Evolutionary conservation across 2,329 filamentous ascomycete genomes (phyloP).

Genomic region (Fusarium caatingaense): DNA sequence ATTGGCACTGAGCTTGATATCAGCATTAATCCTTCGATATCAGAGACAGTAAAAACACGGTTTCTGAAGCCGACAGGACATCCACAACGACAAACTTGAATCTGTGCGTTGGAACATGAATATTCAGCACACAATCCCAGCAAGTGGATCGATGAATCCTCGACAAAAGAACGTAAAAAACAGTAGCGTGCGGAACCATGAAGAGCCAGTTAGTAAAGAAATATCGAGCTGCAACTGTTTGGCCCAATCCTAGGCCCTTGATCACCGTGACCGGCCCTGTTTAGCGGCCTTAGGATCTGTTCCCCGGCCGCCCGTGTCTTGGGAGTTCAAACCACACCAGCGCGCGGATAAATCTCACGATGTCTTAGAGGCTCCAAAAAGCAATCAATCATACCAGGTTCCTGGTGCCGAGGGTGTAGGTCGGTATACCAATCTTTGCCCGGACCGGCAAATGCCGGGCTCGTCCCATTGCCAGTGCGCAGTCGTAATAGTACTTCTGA

Average conservation of each 20-base stretch:
- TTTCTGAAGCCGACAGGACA: constrained; percentile 1
- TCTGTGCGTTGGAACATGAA: constrained; percentile 16
- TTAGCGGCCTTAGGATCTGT: constrained; percentile 20
- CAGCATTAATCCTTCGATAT: constrained; percentile 10
- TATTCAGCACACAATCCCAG: background rate
- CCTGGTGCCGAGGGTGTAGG: background rate
- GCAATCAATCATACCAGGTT: constrained; percentile 10
- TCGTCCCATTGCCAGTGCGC: constrained; percentile 1
- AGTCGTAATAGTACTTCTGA: background rate
- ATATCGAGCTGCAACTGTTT: constrained; percentile 25
- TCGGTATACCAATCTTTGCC: background rate
- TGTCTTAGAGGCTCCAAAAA: constrained; percentile 17
- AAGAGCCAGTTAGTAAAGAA: background rate
- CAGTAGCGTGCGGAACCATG: background rate
- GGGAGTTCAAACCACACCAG: constrained; percentile 7
- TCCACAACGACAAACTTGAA: constrained; percentile 10
- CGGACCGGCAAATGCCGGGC: constrained; percentile 16
- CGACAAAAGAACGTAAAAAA: background rate
- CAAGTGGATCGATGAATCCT: constrained; percentile 12
- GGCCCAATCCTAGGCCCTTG: constrained; percentile 4
- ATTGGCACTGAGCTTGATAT: background rate
- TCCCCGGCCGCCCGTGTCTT: constrained; percentile 14
- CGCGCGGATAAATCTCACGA: constrained; percentile 5
- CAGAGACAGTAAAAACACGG: background rate
- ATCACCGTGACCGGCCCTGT: constrained; percentile 1